A percentile compares a stretch with the other conserved stretches of the same genome.
Conservation (phyloP, 805 yeast genomes). For the Hanseniaspora singularis region DNA sequence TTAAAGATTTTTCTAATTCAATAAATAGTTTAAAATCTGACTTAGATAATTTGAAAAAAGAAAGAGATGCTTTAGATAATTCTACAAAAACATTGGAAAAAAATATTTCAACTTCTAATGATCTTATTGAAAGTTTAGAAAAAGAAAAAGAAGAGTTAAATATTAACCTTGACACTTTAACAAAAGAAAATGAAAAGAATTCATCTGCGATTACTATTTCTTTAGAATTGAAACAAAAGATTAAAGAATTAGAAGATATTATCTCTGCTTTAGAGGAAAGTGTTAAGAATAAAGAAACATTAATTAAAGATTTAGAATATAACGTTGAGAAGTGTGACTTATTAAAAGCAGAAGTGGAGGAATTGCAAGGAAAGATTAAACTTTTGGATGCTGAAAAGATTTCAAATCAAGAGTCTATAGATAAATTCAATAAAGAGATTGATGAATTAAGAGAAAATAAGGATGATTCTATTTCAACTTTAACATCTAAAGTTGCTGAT, state of each 20-base stretch:
- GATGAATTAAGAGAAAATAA: constrained; percentile 3
- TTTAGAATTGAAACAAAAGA: constrained; percentile 23
- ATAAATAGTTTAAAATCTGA: background rate
- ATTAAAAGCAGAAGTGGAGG: background rate
- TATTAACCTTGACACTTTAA: constrained; percentile 6
- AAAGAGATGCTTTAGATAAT: no score
- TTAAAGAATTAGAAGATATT: constrained; percentile 21
- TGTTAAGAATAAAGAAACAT: constrained; percentile 1
- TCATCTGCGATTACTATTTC: constrained; percentile 8
- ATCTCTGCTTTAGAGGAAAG: constrained; percentile 1
- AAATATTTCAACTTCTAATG: background rate
- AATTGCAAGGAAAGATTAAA: constrained; percentile 6
- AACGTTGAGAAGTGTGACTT: background rate
- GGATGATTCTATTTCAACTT: no score
- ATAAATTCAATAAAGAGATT: background rate
- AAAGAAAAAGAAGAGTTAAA: constrained; percentile 5
- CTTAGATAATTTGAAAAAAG: background rate
- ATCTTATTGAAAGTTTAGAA: background rate
- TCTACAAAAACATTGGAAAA: background rate
- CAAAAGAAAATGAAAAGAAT: constrained; percentile 1
- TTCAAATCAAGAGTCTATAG: background rate
- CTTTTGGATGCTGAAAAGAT: constrained; percentile 14
- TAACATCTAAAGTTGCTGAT: no score
- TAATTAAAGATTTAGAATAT: background rate
- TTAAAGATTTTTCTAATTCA: constrained; percentile 16